Percentiles rank a stretch among this genome's conserved stretches.
These are phyloP conservation scores for Mrakia frigida DNA, from an alignment of 768 basidiomycete genomes.

Conservation along the genomic window DNA sequence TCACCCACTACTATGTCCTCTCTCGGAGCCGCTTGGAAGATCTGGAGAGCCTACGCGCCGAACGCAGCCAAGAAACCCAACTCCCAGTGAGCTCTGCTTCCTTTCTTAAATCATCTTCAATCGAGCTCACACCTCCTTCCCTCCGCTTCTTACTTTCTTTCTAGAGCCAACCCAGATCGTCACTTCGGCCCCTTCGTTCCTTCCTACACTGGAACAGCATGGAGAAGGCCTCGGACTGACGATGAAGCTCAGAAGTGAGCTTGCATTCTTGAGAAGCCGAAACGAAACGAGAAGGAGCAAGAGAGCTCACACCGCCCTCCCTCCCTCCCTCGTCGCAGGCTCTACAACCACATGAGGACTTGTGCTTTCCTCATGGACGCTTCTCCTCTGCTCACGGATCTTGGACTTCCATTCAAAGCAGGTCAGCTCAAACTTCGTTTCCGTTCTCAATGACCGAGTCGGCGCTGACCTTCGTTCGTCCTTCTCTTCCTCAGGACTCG, in stretches of 20 bases:
- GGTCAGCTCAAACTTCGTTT: constrained; percentile 42
- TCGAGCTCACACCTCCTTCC: neutral
- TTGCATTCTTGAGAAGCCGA: neutral
- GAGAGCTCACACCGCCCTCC: neutral
- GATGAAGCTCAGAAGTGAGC: constrained; percentile 43
- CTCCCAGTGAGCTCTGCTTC: neutral
- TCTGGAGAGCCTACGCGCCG: constrained; percentile 16
- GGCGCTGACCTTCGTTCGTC: neutral
- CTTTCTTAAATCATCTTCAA: neutral
- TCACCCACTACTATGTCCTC: neutral
- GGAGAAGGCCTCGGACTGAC: constrained; percentile 38
- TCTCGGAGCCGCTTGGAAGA: constrained; percentile 1
- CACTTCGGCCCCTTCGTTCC: constrained; percentile 13
- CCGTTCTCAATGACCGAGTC: too few species aligned
- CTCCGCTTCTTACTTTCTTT: neutral
- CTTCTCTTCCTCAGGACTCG: neutral
- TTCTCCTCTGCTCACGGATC: constrained; percentile 41
- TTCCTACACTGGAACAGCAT: neutral
- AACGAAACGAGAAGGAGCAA: neutral
- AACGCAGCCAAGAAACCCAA: neutral
- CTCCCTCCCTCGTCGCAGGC: constrained; percentile 28
- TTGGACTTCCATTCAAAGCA: constrained; percentile 44
- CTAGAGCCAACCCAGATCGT: constrained; percentile 3
- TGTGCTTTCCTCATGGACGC: constrained; percentile 45
- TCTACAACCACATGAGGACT: constrained; percentile 44